A percentile compares a stretch with the other conserved stretches of the same genome.
phyloP scores from a whole-genome alignment of 805 yeast species.

The Zygoascus biomembranicola region DNA sequence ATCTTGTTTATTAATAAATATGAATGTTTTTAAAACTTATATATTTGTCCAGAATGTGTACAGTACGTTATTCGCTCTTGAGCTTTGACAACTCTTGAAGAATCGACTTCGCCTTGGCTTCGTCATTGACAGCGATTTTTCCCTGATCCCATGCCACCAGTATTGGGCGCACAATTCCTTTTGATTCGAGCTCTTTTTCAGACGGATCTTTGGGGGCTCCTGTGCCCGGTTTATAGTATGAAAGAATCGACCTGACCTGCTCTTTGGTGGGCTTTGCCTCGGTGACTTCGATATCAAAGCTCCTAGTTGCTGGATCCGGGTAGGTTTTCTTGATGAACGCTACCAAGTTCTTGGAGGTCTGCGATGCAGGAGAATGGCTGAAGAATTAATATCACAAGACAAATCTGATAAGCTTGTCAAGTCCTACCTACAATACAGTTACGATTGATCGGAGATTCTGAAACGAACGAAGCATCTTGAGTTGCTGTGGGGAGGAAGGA shows the following conservation, averaged over 20 bases:
- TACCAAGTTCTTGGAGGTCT: conserved; percentile 15
- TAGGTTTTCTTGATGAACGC: conserved; percentile 12
- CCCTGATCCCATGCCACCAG: conserved; percentile 59
- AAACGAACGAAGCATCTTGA: conserved; percentile 23
- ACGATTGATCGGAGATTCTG: conserved; percentile 23
- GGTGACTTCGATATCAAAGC: conserved; percentile 25
- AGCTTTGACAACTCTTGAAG: conserved; percentile 23
- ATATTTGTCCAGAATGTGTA: background rate
- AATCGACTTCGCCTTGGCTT: conserved; percentile 35
- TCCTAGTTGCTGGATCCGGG: conserved; percentile 15
- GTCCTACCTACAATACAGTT: conserved; percentile 25
- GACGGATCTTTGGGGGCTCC: background rate
- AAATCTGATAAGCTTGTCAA: no score
- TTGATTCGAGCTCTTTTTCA: conserved; percentile 6
- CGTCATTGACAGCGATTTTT: conserved; percentile 43
- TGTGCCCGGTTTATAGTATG: conserved; percentile 14
- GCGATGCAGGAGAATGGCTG: conserved; percentile 20
- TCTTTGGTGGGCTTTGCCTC: conserved; percentile 26
- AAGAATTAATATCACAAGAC: background rate
- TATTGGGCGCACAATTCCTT: conserved; percentile 35
- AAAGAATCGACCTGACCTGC: conserved; percentile 17
- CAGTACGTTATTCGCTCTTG: background rate
- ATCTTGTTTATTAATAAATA: conserved; percentile 8
- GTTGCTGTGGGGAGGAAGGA: background rate
- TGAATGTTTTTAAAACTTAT: background rate